Base-by-base conservation (phyloP, 208 protist genomes). In the Acanthamoeba culbertsoni region DNA sequence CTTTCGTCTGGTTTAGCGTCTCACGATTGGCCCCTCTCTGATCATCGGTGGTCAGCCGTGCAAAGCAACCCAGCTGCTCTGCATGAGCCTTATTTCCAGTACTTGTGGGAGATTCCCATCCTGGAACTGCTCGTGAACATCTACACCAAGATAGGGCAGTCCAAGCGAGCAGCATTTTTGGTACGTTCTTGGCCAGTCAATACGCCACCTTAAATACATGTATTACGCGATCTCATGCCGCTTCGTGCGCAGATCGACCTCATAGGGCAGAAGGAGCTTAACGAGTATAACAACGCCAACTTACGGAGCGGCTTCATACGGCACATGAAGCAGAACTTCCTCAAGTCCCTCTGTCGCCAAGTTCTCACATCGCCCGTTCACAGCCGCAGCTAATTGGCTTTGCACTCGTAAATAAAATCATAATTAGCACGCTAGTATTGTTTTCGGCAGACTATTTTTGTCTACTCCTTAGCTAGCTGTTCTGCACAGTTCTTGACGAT, bases 41-140 rank as follows among this genome's bases (percentile, higher is more conserved):
- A n/a, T n/a, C n/a, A n/a, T n/a, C n/a, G n/a, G n/a, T n/a, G n/a
- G n/a, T n/a, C 68, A 62, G 77, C 77, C 23, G 77, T 88, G 77
- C 77, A 88, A 88, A 2, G 26, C 48, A 45, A 53, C 26, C 77
- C 77, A 20, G 48, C 77, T 12, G 43, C 77, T n/a, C 33, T 88
- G 42, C 48, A 62, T 33, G 77, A 88, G 51, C 28, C 77, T 48
- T 88, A 88, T 28, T 88, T 88, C 37, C 48, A 88, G 48, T 88
- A 63, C 48, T 35, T 88, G 43, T 88, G 77, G 77, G 77, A 88
- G 77, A 88, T 88, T 55, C 77, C 77, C 77, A 88, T 88, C 42
- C 77, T 88, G 23, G 77, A 88, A 33, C 77, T 88, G 26, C 77
- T 88, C 31, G 77, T 88, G 46, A 63, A 62, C 51, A 62, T 88